phyloP scores from a whole-genome alignment of 208 protist genomes.

The Herpetomonas tarakana region DNA sequence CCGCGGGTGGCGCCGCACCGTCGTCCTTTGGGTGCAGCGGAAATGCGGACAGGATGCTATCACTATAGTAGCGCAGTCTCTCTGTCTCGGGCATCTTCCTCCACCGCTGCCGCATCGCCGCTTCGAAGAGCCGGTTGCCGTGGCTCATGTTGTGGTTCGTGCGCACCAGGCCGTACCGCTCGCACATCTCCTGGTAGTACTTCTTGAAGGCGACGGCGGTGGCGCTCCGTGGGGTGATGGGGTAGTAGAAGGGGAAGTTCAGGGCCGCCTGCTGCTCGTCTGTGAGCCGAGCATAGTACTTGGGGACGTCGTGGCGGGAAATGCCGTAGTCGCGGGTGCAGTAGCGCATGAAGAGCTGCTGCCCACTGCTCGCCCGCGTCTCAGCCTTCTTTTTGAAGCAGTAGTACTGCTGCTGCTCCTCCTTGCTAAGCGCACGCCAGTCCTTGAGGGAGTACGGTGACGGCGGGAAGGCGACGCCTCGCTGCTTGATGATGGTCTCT shows the following conservation, averaged over 20 bases:
- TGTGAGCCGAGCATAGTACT: constrained; percentile 34
- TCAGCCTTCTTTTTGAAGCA: constrained; percentile 42
- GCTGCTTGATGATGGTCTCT: constrained; percentile 30
- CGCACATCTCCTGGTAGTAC: constrained; percentile 65
- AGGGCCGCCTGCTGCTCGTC: constrained; percentile 76
- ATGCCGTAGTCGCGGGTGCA: constrained; percentile 78
- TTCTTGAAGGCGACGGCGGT: constrained; percentile 34
- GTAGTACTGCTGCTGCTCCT: constrained; percentile 42
- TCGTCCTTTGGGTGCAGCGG: constrained; percentile 17
- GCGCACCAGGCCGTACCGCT: constrained; percentile 46
- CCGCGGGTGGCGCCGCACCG: background rate
- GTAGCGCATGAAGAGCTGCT: constrained; percentile 59
- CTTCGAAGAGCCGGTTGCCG: constrained; percentile 58
- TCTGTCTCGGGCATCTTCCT: constrained; percentile 39
- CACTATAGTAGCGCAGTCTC: constrained; percentile 48
- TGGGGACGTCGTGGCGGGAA: constrained; percentile 26
- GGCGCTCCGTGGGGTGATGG: constrained; percentile 33
- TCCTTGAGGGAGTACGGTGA: background rate
- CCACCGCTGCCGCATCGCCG: constrained; percentile 69
- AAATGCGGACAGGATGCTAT: constrained; percentile 39
- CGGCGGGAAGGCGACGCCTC: constrained; percentile 29
- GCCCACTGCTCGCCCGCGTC: constrained; percentile 25
- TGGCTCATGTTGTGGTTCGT: constrained; percentile 9
- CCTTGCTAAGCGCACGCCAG: constrained; percentile 37
- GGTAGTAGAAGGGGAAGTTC: constrained; percentile 74